Percentiles rank a stretch among this genome's conserved stretches.
Evolutionary conservation across 1,284 basidiomycete genomes (phyloP).

Genomic region (Thecaphora frezii): DNA sequence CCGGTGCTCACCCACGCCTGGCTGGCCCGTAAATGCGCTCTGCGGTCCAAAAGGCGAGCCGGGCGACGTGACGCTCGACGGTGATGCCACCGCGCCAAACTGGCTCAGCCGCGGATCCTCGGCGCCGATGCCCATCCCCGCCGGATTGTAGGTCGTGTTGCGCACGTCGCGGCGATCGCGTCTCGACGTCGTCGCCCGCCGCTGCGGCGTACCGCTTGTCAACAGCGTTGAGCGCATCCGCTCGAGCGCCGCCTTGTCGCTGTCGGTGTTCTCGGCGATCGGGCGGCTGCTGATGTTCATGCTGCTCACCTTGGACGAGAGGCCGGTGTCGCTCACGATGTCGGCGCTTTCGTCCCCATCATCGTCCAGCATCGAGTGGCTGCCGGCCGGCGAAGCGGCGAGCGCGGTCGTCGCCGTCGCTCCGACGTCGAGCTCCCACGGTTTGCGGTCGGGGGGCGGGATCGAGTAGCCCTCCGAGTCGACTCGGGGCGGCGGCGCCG

Average conservation of each 20-base stretch:
- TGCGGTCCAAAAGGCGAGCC: conserved; percentile 23
- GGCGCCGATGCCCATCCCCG: conserved; percentile 13
- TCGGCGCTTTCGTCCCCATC: conserved; percentile 35
- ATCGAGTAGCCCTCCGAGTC: conserved; percentile 65
- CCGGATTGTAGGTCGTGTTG: conserved; percentile 60
- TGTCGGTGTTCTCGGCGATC: conserved; percentile 61
- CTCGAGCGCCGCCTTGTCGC: conserved; percentile 62
- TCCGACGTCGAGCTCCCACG: conserved; percentile 56
- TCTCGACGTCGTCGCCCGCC: conserved; percentile 58
- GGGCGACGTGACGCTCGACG: conserved; percentile 9
- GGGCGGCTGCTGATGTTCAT: conserved; percentile 60
- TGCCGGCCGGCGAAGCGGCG: conserved; percentile 3
- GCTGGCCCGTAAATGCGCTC: conserved; percentile 23
- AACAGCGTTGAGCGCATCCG: conserved; percentile 63
- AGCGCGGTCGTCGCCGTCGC: conserved; percentile 5
- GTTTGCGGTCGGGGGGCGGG: conserved; percentile 62
- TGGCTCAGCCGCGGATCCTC: conserved; percentile 26
- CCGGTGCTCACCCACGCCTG: conserved; percentile 31
- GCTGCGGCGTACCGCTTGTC: conserved; percentile 35
- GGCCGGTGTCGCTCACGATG: conserved; percentile 15
- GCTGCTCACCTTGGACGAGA: conserved; percentile 25
- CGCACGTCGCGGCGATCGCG: conserved; percentile 62
- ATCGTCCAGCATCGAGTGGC: conserved; percentile 57
- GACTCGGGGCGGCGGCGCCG: conserved; percentile 49
- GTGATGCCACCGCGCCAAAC: conserved; percentile 23